Evolutionary conservation across 129 eudicot species (phyloP).

Genomic region (Chrysanthemum seticuspe): DNA sequence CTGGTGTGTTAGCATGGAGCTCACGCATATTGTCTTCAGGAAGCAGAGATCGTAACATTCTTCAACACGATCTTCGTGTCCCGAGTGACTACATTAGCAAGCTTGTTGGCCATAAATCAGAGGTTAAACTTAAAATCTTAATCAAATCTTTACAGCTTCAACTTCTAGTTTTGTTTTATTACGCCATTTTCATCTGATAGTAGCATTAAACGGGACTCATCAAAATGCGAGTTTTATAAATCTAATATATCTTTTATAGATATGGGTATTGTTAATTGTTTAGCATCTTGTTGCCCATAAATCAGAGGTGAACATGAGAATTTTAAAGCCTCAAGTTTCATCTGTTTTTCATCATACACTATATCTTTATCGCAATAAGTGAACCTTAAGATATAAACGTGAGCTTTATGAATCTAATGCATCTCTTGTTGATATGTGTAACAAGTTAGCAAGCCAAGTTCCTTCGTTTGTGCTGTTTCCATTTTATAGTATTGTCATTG

Average conservation of each 20-base stretch:
- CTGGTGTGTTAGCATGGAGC: conserved; percentile 94
- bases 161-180: neutral
- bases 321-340: neutral
- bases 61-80: conserved; percentile 95
- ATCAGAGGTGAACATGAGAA: neutral
- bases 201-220: neutral
- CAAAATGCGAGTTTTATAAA: neutral
- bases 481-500: too few species aligned
- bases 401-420: neutral
- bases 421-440: neutral
- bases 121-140: conserved; percentile 41
- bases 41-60: conserved; percentile 95
- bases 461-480: too few species aligned
- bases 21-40: conserved; percentile 92
- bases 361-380: neutral
- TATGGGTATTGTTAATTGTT: neutral
- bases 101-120: conserved; percentile 95
- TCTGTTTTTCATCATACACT: neutral
- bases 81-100: conserved; percentile 86
- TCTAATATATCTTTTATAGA: conserved; percentile 3
- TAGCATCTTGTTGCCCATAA: neutral
- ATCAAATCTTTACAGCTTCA: neutral
- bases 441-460: neutral
- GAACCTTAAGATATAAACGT: neutral
- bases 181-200: neutral